Base-by-base conservation (phyloP, 805 yeast genomes). In the Grigorovia yakushimaensis region DNA sequence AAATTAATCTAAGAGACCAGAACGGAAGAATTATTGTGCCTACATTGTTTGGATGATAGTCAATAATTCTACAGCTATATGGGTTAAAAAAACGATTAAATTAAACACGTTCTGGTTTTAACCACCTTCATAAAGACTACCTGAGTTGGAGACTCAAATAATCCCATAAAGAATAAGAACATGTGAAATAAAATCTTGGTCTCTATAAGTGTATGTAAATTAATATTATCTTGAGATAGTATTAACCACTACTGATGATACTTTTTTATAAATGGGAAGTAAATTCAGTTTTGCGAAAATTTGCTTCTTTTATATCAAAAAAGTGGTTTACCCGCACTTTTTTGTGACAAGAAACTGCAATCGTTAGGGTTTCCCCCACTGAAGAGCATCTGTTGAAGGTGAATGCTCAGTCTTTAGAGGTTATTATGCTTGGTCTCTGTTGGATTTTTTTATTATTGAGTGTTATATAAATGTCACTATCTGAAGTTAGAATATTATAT, bases 181-280 rank as follows among this genome's bases (percentile, higher is more conserved):
- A 50, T 51, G 56, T 55, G 52, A 49, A 56, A 58, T 50, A 45
- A 56, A 55, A 54, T 54, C 66, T 38, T 57, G 69, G 68, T 65
- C 64, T 62, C 68, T 63, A 64, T 62, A 52, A 55, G 47, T 48
- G 53, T 54, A 53, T 52, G 52, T 60, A 59, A 64, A 65, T 65
- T 65, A 65, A 65, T 64, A 65, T 63, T 64, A 64, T 64, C 67
- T 61, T 62, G 66, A 65, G 69, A 64, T 63, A 65, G 69, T 64
- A 65, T 62, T 65, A 65, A 64, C 69, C 69, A 64, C 68, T 63
- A 65, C 69, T 65, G 69, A 65, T 64, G 69, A 59, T 62, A 54
- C 65, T 58, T 50, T 45, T 54, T 56, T 60, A 46, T 49, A 52
- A 53, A 50, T 51, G 43, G 48, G 46, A 49, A 51, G 23, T 30